Evolutionary conservation across 768 basidiomycete species (phyloP).

Genomic region (Amanita exitialis): DNA sequence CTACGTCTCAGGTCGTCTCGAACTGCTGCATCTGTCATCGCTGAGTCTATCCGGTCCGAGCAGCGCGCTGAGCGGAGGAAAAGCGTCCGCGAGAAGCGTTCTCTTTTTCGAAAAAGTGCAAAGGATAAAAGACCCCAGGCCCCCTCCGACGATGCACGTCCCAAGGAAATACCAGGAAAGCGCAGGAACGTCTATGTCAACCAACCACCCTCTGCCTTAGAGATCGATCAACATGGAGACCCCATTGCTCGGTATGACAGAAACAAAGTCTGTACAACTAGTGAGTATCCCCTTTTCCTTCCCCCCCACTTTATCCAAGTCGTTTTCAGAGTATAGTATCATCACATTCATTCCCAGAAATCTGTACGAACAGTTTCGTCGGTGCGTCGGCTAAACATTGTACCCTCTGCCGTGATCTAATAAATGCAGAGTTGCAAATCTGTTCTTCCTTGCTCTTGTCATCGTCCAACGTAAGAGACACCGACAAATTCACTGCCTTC

Average conservation of each 20-base stretch:
- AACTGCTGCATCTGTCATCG: slow-evolving; percentile 85
- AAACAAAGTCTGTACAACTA: slow-evolving; percentile 92
- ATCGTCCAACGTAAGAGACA: slow-evolving; percentile 56
- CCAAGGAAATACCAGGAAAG: slow-evolving; percentile 33
- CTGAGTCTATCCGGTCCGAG: slow-evolving; percentile 78
- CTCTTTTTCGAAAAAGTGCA: slow-evolving; percentile 45
- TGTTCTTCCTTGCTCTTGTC: slow-evolving; percentile 84
- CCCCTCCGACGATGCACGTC: slow-evolving; percentile 13
- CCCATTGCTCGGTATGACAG: slow-evolving; percentile 71
- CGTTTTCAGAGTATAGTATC: slow-evolving; percentile 69
- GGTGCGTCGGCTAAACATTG: slow-evolving; percentile 32
- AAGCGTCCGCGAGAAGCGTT: slow-evolving; percentile 35
- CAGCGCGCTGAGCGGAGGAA: slow-evolving; percentile 52
- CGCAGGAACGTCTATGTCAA: slow-evolving; percentile 82
- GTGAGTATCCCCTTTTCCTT: slow-evolving; percentile 35
- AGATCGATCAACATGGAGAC: slow-evolving; percentile 66
- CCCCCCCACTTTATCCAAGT: not conserved
- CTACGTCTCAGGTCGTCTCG: slow-evolving; percentile 85
- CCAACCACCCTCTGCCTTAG: slow-evolving; percentile 47
- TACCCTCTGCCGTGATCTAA: not conserved
- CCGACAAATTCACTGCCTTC: no score
- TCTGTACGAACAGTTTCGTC: slow-evolving; percentile 87
- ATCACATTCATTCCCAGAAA: slow-evolving; percentile 92
- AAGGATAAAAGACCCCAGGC: slow-evolving; percentile 37
- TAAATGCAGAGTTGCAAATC: slow-evolving; percentile 64